Evolutionary conservation across 1,284 basidiomycete genomes (phyloP), one percentile per base, ranked within the genome.

Genomic region (Ceratorhiza oryzae-sativae): DNA sequence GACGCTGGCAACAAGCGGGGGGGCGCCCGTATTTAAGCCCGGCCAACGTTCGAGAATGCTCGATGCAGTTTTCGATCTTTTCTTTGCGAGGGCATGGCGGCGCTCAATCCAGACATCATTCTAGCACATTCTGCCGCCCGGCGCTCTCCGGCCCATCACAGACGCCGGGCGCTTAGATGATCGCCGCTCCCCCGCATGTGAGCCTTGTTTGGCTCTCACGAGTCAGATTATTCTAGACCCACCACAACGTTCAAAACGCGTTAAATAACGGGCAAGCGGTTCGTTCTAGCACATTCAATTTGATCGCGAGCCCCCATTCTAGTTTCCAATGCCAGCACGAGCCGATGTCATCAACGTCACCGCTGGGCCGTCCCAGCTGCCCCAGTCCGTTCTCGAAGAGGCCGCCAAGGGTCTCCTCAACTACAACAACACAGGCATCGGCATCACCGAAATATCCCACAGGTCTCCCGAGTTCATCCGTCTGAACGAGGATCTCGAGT

Each of bases 361-460:
- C 53, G 91, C 95, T 58, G 95, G 95, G 1, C 95, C 95, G 30
- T 96, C 93, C 34, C 91, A 93, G 0, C 84, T 98, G 41, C 95
- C 95, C 18, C 86, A 89, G 20, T 82, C 87, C 3, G 93, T 97
- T 13, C 88, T 98, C 48, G 83, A 89, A 78, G 89, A 95, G 77
- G 92, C 95, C 1, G 84, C 88, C 34, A 85, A 88, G 74, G 91
- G 89, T 12, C 84, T 98, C 18, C 82, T 98, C 78, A 91, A 97
- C 82, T 98, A 95, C 82, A 84, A 89, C 72, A 86, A 86, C 59
- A 95, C 93, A 2, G 96, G 95, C 41, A 95, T 98, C 76, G 95
- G 95, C 60, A 88, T 98, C 78, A 92, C 93, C 62, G 95, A 98
- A 81, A 88, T 97, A 78, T 95, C 93, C 1, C 95, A 98, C 80